Percentiles rank a stretch among this genome's conserved stretches.
phyloP scores from a whole-genome alignment of 2,329 filamentous ascomycete species.

The Trichoderma asperellum region DNA sequence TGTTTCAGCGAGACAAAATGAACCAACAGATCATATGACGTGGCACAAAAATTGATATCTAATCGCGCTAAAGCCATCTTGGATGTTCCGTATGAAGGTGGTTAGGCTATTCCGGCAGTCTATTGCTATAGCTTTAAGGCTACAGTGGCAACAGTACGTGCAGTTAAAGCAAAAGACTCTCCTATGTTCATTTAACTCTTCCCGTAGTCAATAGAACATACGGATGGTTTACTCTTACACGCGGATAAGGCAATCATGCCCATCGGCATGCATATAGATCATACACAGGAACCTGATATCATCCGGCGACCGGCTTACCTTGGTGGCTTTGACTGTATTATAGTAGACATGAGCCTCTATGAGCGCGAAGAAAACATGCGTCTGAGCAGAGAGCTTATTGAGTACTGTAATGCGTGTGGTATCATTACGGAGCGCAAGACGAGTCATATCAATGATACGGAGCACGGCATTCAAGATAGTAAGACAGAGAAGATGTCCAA shows the following conservation, averaged over 20 bases:
- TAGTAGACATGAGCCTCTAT: slow-evolving; percentile 3
- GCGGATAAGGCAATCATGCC: not conserved
- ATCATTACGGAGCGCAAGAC: slow-evolving; percentile 4
- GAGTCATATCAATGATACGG: not conserved
- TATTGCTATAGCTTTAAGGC: slow-evolving; percentile 1
- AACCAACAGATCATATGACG: not conserved
- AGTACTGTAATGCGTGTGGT: slow-evolving; percentile 2
- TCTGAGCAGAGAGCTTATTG: not conserved
- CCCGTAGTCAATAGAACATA: not conserved
- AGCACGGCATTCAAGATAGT: slow-evolving; percentile 1
- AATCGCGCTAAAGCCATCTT: not conserved
- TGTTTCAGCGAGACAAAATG: not conserved
- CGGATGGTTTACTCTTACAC: not conserved
- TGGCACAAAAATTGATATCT: not conserved
- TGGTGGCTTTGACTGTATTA: not conserved
- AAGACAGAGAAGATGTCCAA: not conserved
- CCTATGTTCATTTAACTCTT: not conserved
- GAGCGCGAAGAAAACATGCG: not conserved
- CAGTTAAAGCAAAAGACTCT: not conserved
- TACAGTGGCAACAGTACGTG: not conserved
- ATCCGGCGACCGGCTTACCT: not conserved
- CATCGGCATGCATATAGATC: not conserved
- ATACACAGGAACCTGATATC: not conserved
- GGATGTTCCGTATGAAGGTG: not conserved
- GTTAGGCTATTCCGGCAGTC: slow-evolving; percentile 1